Percentiles rank a stretch among this genome's conserved stretches.
These are phyloP conservation scores for Apophysomyces sp. DNA, from an alignment of 371 early-diverging fungal genomes.

Conservation along the genomic window DNA sequence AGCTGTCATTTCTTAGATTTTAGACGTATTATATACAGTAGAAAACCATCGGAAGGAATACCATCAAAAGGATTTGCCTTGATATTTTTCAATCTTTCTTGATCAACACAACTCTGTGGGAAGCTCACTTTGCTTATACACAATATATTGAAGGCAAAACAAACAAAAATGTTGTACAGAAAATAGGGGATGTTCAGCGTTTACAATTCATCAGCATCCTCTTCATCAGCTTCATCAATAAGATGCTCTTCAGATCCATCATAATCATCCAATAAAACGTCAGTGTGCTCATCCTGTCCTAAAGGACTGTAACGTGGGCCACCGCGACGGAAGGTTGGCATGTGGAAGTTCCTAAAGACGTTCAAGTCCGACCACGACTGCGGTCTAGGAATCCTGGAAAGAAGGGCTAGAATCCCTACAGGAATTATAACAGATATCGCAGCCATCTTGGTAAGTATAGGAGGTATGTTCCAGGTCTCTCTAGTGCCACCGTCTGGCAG, in stretches of 20 bases:
- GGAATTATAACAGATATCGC: conserved; percentile 43
- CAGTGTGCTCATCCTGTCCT: conserved; percentile 49
- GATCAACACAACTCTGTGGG: no score
- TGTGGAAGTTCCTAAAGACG: conserved; percentile 18
- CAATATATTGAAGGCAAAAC: no score
- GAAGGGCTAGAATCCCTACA: conserved; percentile 33
- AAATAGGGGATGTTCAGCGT: no score
- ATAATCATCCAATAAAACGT: conserved; percentile 49
- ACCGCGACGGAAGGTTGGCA: conserved; percentile 30
- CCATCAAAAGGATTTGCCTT: no score
- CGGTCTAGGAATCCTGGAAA: conserved; percentile 42
- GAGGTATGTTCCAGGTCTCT: conserved; percentile 13
- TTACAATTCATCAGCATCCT: conserved; percentile 47
- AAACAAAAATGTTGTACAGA: conserved; percentile 3
- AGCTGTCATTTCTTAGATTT: no score
- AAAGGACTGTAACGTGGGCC: conserved; percentile 33
- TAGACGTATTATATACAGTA: no score
- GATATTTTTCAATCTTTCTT: no score
- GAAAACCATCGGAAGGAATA: no score
- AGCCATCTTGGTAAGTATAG: conserved; percentile 36
- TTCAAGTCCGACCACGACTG: conserved; percentile 26
- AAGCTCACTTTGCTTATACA: no score
- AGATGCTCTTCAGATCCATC: conserved; percentile 44
- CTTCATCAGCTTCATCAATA: conserved; percentile 42
- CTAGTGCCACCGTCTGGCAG: conserved; percentile 27